A percentile compares a stretch with the other conserved stretches of the same genome.
phyloP scores from a whole-genome alignment of 352 stramenopile genomes.

The Pythium apleroticum region DNA sequence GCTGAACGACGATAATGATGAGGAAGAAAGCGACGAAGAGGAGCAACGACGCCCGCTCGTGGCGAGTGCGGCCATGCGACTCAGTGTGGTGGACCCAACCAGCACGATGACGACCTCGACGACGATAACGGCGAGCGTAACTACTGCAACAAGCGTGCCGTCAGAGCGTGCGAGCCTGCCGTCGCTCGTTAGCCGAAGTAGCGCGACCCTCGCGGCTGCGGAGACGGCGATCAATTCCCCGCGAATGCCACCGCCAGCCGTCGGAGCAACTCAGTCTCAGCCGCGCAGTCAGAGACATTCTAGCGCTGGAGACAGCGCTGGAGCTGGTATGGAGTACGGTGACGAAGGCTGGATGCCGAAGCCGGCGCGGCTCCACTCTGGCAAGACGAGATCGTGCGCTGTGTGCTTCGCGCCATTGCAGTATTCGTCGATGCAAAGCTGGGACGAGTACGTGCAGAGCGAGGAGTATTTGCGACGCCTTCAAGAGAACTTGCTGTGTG shows the following conservation, averaged over 20 bases:
- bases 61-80: not conserved
- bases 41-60: not conserved
- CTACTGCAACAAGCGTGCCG: not conserved
- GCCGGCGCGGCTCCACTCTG: slow-evolving; percentile 71
- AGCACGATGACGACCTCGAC: not conserved
- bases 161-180: not conserved
- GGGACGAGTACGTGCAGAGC: slow-evolving; percentile 86
- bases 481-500: slow-evolving; percentile 74
- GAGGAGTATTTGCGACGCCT: slow-evolving; percentile 68
- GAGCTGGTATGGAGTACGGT: slow-evolving; percentile 26
- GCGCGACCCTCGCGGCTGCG: slow-evolving; percentile 5
- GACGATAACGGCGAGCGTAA: not conserved
- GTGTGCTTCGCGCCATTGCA: slow-evolving; percentile 79
- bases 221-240: slow-evolving; percentile 9
- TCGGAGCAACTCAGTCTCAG: not conserved
- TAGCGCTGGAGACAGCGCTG: slow-evolving; percentile 7
- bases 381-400: slow-evolving; percentile 70
- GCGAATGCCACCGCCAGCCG: not conserved
- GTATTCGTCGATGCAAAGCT: slow-evolving; percentile 64
- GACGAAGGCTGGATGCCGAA: slow-evolving; percentile 88
- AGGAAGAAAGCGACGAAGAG: slow-evolving; percentile 21
- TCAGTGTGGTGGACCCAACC: not conserved
- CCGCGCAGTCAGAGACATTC: slow-evolving; percentile 20
- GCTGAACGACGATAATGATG: slow-evolving; percentile 22
- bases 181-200: slow-evolving; percentile 16